Evolutionary conservation across 306 rosid species (phyloP).

Genomic region (Prunus campanulata): DNA sequence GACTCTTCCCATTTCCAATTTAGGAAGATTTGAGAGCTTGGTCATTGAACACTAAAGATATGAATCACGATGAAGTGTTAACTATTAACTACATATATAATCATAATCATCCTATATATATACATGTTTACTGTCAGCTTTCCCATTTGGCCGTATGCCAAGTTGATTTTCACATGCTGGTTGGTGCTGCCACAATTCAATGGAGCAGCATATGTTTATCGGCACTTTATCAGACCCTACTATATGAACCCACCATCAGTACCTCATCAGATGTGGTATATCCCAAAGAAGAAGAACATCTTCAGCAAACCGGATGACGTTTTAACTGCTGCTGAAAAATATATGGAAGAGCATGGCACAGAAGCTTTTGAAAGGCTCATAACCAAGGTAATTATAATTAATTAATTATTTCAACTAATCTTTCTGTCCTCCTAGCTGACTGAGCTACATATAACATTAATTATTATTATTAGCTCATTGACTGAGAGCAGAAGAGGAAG

Average conservation of each 20-base stretch:
- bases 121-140: constrained; percentile 38
- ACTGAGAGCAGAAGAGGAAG: no score
- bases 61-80: no score
- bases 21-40: no score
- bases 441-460: no score
- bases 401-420: no score
- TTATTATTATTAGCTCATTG: no score
- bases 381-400: constrained; percentile 44
- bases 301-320: constrained; percentile 67
- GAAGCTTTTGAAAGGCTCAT: constrained; percentile 84
- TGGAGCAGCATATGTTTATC: constrained; percentile 88
- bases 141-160: constrained; percentile 79
- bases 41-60: no score
- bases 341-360: constrained; percentile 74
- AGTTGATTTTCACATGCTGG: constrained; percentile 81
- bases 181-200: constrained; percentile 88
- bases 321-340: constrained; percentile 74
- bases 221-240: constrained; percentile 64
- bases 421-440: no score
- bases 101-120: neutral
- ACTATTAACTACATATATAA: neutral
- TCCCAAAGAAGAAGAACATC: constrained; percentile 64
- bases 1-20: no score
- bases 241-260: constrained; percentile 70
- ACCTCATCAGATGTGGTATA: constrained; percentile 62